Percentiles rank a stretch among this genome's conserved stretches.
These are phyloP conservation scores for Ciborinia camelliae DNA, from an alignment of 2,329 filamentous ascomycete genomes.

Conservation along the genomic window DNA sequence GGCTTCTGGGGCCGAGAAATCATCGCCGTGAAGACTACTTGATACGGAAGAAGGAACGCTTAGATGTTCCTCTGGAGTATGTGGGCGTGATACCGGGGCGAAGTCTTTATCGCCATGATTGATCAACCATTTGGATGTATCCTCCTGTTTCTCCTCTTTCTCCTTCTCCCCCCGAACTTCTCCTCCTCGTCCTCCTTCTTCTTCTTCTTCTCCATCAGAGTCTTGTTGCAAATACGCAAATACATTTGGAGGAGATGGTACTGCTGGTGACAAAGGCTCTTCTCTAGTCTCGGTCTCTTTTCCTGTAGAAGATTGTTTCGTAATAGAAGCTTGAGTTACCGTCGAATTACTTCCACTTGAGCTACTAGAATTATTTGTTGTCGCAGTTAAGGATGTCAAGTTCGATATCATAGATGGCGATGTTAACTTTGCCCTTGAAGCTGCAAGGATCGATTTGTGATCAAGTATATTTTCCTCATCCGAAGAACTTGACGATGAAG, in stretches of 20 bases:
- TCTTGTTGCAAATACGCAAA: constrained; percentile 34
- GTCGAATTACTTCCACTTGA: constrained; percentile 45
- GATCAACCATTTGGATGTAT: constrained; percentile 24
- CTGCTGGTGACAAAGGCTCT: constrained; percentile 34
- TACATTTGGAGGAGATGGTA: constrained; percentile 34
- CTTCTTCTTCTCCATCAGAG: constrained; percentile 16
- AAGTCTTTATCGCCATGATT: constrained; percentile 7
- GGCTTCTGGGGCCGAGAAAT: constrained; percentile 37
- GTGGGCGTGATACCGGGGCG: constrained; percentile 3
- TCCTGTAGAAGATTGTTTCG: constrained; percentile 23
- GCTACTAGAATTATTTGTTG: constrained; percentile 39
- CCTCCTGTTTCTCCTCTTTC: constrained; percentile 16
- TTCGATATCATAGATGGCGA: constrained; percentile 38
- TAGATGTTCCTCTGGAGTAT: constrained; percentile 30
- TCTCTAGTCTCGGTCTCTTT: constrained; percentile 26
- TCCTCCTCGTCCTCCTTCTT: constrained; percentile 7
- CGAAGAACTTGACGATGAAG: constrained; percentile 28
- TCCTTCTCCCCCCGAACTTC: not conserved
- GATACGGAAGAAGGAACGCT: constrained; percentile 38
- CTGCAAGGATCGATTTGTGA: constrained; percentile 29
- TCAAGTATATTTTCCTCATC: constrained; percentile 29
- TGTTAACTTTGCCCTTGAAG: constrained; percentile 32
- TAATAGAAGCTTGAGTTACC: constrained; percentile 39
- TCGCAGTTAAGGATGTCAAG: constrained; percentile 34
- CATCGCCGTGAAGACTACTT: constrained; percentile 36